Evolutionary conservation across 2,329 filamentous ascomycete genomes (phyloP).

Genomic region (Ceratocystis alfenasii): DNA sequence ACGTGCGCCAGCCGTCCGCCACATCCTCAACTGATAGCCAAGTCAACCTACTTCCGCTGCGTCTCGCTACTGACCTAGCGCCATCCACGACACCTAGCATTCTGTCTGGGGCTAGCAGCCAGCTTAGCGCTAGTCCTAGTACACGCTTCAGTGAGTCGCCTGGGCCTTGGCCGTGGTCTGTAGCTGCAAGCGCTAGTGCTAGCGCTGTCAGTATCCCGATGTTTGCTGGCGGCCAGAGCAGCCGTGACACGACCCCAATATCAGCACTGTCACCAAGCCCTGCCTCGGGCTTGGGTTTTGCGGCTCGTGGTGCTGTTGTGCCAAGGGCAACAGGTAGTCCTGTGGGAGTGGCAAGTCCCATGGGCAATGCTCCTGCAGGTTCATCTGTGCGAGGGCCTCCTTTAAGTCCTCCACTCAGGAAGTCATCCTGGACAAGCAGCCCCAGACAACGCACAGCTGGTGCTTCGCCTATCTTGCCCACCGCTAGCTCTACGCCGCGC

Average conservation of each 20-base stretch:
- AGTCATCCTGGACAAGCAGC: constrained; percentile 31
- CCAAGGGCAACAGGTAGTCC: background rate
- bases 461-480: constrained; percentile 50
- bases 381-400: constrained; percentile 31
- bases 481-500: constrained; percentile 27
- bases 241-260: constrained; percentile 65
- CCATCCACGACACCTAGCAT: constrained; percentile 53
- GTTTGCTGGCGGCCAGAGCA: constrained; percentile 44
- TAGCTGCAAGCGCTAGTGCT: constrained; percentile 9
- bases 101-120: constrained; percentile 49
- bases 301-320: constrained; percentile 15
- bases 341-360: background rate
- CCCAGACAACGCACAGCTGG: constrained; percentile 44
- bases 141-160: constrained; percentile 64
- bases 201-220: constrained; percentile 8
- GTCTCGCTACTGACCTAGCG: constrained; percentile 50
- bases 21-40: constrained; percentile 9
- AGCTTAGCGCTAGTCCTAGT: constrained; percentile 58
- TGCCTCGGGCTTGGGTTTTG: constrained; percentile 38
- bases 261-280: constrained; percentile 68
- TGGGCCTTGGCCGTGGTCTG: constrained; percentile 33
- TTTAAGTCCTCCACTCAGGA: constrained; percentile 2
- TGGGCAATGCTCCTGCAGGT: background rate
- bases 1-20: constrained; percentile 14
- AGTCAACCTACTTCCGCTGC: constrained; percentile 36